These are phyloP conservation scores for Aureobasidium leucospermi DNA, from an alignment of 2,329 filamentous ascomycete genomes.

Conservation along the genomic window DNA sequence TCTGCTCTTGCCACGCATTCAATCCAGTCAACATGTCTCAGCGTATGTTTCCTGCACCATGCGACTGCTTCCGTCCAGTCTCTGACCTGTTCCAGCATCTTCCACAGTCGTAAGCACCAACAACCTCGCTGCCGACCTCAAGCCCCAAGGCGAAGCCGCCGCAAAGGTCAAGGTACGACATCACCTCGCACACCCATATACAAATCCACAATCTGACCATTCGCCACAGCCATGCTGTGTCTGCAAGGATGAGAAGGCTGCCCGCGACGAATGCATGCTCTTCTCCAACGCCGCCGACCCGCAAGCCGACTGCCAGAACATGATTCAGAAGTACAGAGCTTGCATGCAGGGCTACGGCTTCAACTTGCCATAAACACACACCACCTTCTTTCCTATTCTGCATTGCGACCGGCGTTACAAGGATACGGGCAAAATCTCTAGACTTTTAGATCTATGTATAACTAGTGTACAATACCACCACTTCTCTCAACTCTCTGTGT, in stretches of 20 bases:
- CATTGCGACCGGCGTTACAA: slow-evolving; percentile 11
- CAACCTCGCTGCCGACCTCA: slow-evolving; percentile 41
- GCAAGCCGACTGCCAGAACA: slow-evolving; percentile 70
- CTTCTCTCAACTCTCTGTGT: not conserved
- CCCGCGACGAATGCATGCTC: slow-evolving; percentile 97
- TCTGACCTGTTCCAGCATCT: not conserved
- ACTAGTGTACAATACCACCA: slow-evolving; percentile 12
- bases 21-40: not conserved
- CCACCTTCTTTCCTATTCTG: not conserved
- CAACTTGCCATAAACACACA: slow-evolving; percentile 39
- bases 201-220: not conserved
- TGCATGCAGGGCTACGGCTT: slow-evolving; percentile 96
- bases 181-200: not conserved
- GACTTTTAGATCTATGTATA: slow-evolving; percentile 3
- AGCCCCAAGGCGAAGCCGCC: slow-evolving; percentile 30
- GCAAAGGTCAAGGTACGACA: slow-evolving; percentile 37
- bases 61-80: not conserved
- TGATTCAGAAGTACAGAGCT: slow-evolving; percentile 76
- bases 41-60: not conserved
- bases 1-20: not conserved
- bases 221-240: slow-evolving; percentile 79
- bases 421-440: not conserved
- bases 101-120: slow-evolving; percentile 22
- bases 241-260: slow-evolving; percentile 89
- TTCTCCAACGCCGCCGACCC: slow-evolving; percentile 83